phyloP scores from a whole-genome alignment of 1,139 yeast species.

The Candida gigantensis region DNA sequence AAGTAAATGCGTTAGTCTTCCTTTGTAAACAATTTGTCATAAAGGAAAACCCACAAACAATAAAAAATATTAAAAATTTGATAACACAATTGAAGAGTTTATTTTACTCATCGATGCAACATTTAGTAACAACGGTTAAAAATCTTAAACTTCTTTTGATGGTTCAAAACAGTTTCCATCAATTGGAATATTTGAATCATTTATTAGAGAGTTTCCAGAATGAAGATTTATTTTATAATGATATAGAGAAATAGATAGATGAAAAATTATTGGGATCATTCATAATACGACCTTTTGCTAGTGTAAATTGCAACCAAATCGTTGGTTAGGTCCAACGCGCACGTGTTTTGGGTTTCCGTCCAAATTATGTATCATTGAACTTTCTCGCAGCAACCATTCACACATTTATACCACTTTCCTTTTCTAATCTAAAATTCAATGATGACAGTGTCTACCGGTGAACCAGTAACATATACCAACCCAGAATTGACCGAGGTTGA shows the following conservation, averaged over 20 bases:
- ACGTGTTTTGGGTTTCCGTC: not conserved
- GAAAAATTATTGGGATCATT: no score
- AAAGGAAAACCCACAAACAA: not conserved
- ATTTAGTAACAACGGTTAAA: not conserved
- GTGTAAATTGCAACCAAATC: not conserved
- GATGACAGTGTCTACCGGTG: constrained; percentile 10
- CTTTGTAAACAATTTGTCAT: not conserved
- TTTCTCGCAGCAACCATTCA: not conserved
- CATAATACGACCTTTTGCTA: no score
- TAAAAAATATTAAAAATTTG: not conserved
- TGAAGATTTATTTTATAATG: not conserved
- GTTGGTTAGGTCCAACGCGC: not conserved
- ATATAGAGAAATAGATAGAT: not conserved
- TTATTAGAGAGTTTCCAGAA: not conserved
- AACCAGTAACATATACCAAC: constrained; percentile 20
- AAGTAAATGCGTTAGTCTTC: not conserved
- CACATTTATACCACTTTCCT: not conserved
- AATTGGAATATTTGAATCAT: not conserved
- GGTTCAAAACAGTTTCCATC: not conserved
- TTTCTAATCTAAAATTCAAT: not conserved
- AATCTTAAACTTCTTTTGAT: not conserved
- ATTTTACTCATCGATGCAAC: not conserved
- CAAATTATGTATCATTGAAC: no score
- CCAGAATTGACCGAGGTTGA: constrained; percentile 23
- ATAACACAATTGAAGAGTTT: not conserved